A percentile compares a stretch with the other conserved stretches of the same genome.
Conservation (phyloP, 768 basidiomycete species). For the Tricholoma furcatifolium region DNA sequence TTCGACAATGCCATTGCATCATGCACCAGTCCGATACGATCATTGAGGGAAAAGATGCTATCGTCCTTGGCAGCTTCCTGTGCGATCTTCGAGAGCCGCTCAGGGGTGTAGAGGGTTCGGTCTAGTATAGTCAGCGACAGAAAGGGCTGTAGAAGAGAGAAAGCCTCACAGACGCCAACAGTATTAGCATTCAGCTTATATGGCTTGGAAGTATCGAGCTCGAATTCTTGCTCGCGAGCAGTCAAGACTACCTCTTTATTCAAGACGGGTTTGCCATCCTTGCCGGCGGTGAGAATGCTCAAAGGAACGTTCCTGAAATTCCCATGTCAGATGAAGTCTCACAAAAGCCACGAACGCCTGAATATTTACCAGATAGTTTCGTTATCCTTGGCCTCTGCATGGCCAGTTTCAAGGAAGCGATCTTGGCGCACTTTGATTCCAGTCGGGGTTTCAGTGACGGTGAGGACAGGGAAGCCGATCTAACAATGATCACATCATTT, state of each 20-base stretch:
- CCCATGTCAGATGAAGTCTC: constrained; percentile 1
- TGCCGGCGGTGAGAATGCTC: constrained; percentile 61
- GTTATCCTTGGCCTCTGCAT: constrained; percentile 77
- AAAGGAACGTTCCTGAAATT: constrained; percentile 75
- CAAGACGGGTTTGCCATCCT: constrained; percentile 53
- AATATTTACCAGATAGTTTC: constrained; percentile 76
- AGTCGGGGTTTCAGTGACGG: constrained; percentile 71
- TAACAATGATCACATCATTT: constrained; percentile 21
- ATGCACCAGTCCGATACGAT: constrained; percentile 85
- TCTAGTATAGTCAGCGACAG: constrained; percentile 38
- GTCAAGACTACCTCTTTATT: constrained; percentile 66
- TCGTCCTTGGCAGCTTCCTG: constrained; percentile 63
- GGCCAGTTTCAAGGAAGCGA: constrained; percentile 87
- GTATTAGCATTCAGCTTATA: constrained; percentile 94
- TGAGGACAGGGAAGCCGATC: constrained; percentile 87
- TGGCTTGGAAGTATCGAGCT: constrained; percentile 69
- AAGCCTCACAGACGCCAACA: constrained; percentile 77
- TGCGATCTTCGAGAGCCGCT: constrained; percentile 76
- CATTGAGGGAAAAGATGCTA: constrained; percentile 70
- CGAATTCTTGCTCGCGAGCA: constrained; percentile 64
- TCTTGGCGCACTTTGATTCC: constrained; percentile 85
- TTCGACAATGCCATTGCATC: constrained; percentile 81
- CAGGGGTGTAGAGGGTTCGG: constrained; percentile 83
- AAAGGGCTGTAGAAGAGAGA: constrained; percentile 1
- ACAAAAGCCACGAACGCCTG: not conserved